Evolutionary conservation across 1,284 basidiomycete genomes (phyloP).

Genomic region (Moesziomyces sp.): DNA sequence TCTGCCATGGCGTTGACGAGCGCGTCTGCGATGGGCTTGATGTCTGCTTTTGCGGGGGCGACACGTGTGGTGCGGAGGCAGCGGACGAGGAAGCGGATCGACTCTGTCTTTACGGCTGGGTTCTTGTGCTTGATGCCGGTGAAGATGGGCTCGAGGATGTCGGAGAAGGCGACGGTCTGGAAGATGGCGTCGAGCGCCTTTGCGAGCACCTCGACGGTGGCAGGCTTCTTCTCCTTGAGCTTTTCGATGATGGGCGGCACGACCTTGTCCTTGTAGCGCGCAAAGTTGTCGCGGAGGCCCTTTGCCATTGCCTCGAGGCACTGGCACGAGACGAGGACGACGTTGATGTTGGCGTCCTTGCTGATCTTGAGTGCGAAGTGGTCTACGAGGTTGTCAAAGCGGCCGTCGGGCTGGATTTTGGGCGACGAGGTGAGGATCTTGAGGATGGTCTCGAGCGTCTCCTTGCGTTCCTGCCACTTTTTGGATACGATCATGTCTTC

Average conservation of each 20-base stretch:
- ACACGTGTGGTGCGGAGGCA: constrained; percentile 76
- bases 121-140: constrained; percentile 88
- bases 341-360: constrained; percentile 93
- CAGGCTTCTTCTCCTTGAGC: constrained; percentile 92
- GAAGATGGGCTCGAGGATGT: constrained; percentile 85
- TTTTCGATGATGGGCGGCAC: constrained; percentile 86
- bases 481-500: constrained; percentile 79
- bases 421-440: constrained; percentile 79
- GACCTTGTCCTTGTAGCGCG: constrained; percentile 78
- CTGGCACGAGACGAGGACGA: constrained; percentile 87
- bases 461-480: constrained; percentile 98
- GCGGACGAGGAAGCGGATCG: constrained; percentile 86
- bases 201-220: constrained; percentile 88
- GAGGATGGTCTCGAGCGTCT: constrained; percentile 82
- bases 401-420: constrained; percentile 78
- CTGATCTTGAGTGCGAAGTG: constrained; percentile 84
- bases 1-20: constrained; percentile 85
- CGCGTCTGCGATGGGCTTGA: constrained; percentile 85
- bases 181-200: constrained; percentile 90
- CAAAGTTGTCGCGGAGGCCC: constrained; percentile 78
- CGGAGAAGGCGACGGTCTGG: constrained; percentile 77
- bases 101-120: constrained; percentile 94
- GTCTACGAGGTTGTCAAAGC: constrained; percentile 77
- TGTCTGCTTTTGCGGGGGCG: constrained; percentile 78
- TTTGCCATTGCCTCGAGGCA: constrained; percentile 87